Evolutionary conservation across 306 rosid species (phyloP), one percentile per base, ranked within the genome.

Genomic region (Gleditsia sinensis): DNA sequence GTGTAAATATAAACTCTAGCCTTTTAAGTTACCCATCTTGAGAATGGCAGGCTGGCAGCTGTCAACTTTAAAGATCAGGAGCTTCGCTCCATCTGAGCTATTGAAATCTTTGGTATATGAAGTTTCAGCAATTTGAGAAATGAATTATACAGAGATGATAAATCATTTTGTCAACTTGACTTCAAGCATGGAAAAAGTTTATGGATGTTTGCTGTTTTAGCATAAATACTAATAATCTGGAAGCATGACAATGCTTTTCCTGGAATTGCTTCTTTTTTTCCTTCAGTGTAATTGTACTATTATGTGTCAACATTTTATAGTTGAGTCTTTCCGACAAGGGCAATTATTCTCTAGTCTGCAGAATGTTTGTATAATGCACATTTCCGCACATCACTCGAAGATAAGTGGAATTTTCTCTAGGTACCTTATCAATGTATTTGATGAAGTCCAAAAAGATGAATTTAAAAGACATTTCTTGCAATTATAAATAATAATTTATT

Each of bases 401-500:
- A 61, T 36, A 9, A 17, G 28, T 36, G 28, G 67, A 36, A 61
- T 36, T 17, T 17, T 34, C 23, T 61, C 6, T 0, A 19, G 67
- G 17, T 20, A 34, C 19, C 66, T 59, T 32, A 19, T 14, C 14
- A 3, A 56, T 27, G 62, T 33, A 56, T 10, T 5, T 28, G 39
- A 27, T 28, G n/a, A 19, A 28, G 63, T 28, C 33, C 17, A 27
- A 57, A 57, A 28, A 23, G 39, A 3, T 57, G 37, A 57, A 57
- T 0, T 16, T 14, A 10, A 54, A 54, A 5, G 5, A 5, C 33
- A 33, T 33, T 7, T 16, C 25, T 59, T 59, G 66, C 4, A 32
- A 33, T 16, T 4, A n/a, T 59, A n/a, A 43, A 64, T 75, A 30
- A 57, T 49, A 40, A 56, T 76, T 62, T 33, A n/a, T 43, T 34